Conservation (phyloP, 306 rosid genomes). For the Quillaja saponaria region DNA sequence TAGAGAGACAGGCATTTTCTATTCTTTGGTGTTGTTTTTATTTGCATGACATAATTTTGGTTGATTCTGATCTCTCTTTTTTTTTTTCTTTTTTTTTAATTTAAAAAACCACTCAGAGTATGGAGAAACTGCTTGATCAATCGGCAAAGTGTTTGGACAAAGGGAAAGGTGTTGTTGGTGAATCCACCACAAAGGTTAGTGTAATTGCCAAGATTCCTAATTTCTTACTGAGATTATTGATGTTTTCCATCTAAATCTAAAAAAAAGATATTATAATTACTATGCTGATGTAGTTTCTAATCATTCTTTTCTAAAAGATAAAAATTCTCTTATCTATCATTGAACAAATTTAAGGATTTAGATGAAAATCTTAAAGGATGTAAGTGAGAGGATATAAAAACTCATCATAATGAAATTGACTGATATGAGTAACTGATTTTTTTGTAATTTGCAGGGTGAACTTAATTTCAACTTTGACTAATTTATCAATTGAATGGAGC, state of each 20-base stretch:
- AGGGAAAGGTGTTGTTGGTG: conserved; percentile 34
- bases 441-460: background rate
- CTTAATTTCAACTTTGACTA: background rate
- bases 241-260: conserved; percentile 9
- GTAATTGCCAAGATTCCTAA: conserved; percentile 25
- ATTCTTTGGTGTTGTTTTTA: conserved; percentile 8
- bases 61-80: no score
- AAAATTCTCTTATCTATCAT: background rate
- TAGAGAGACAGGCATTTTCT: no score
- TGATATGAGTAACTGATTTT: conserved; percentile 3
- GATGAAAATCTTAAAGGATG: background rate
- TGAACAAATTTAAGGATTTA: background rate
- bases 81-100: no score
- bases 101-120: conserved; percentile 57
- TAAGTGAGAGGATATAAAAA: background rate
- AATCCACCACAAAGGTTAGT: conserved; percentile 58
- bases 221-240: conserved; percentile 13
- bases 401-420: background rate
- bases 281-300: background rate
- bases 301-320: background rate
- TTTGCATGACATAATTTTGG: conserved; percentile 18
- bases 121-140: conserved; percentile 52
- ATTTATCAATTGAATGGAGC: background rate
- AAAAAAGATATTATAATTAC: background rate
- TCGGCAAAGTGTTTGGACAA: conserved; percentile 36